Percentiles rank a stretch among this genome's conserved stretches.
Evolutionary conservation across 1,139 yeast genomes (phyloP).

Genomic region (Kazachstania sp.): DNA sequence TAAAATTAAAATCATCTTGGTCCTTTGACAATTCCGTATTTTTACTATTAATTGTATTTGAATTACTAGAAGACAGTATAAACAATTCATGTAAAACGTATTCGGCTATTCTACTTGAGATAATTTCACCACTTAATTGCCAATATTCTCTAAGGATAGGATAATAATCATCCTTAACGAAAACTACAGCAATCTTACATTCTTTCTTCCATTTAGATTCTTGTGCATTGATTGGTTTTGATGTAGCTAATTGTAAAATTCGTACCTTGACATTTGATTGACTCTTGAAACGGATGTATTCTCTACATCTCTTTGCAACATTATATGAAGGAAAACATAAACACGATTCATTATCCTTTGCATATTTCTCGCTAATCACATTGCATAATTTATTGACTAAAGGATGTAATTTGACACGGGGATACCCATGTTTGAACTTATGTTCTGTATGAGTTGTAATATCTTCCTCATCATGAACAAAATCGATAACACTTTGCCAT

Average conservation of each 20-base stretch:
- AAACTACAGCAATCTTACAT: slow-evolving; percentile 66
- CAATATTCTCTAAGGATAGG: slow-evolving; percentile 75
- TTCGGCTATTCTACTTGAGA: slow-evolving; percentile 83
- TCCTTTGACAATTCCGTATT: slow-evolving; percentile 20
- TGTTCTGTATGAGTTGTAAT: neutral
- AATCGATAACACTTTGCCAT: slow-evolving; percentile 3
- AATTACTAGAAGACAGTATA: neutral
- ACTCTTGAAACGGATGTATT: slow-evolving; percentile 40
- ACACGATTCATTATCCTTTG: slow-evolving; percentile 52
- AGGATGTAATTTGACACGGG: slow-evolving; percentile 31
- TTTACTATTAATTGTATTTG: neutral
- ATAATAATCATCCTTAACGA: slow-evolving; percentile 45
- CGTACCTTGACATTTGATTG: slow-evolving; percentile 41
- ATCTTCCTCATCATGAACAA: neutral
- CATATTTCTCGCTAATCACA: slow-evolving; percentile 48
- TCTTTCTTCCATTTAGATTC: slow-evolving; percentile 54
- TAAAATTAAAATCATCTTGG: slow-evolving; percentile 45
- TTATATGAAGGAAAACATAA: slow-evolving; percentile 70
- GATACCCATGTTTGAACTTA: slow-evolving; percentile 38
- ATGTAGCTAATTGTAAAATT: slow-evolving; percentile 71
- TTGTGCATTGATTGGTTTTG: slow-evolving; percentile 51
- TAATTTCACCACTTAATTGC: slow-evolving; percentile 96
- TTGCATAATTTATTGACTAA: slow-evolving; percentile 55
- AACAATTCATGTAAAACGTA: slow-evolving; percentile 58
- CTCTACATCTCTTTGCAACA: slow-evolving; percentile 80